Conservation (phyloP, 2,329 filamentous ascomycete genomes). For the Talaromyces pinophilus region DNA sequence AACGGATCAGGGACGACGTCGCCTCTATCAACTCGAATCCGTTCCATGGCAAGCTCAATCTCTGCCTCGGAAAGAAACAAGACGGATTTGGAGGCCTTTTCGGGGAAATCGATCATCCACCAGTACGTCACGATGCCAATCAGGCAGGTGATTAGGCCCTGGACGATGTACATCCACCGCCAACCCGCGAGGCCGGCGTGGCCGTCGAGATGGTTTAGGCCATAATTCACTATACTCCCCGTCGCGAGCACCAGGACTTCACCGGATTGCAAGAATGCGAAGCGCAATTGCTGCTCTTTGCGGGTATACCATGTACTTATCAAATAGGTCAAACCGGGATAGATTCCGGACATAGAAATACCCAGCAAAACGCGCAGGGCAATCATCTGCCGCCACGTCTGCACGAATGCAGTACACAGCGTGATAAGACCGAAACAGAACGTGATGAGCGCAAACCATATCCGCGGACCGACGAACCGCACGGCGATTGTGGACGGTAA, state of each 20-base stretch:
- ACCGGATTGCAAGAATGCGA: slow-evolving; percentile 64
- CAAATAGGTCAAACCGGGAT: slow-evolving; percentile 48
- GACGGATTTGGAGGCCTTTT: slow-evolving; percentile 58
- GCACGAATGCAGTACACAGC: slow-evolving; percentile 67
- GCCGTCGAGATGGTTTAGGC: slow-evolving; percentile 64
- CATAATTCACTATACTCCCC: slow-evolving; percentile 67
- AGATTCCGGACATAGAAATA: slow-evolving; percentile 58
- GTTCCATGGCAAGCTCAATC: slow-evolving; percentile 55
- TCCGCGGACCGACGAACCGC: slow-evolving; percentile 63
- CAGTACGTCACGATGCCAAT: slow-evolving; percentile 64
- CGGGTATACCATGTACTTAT: slow-evolving; percentile 63
- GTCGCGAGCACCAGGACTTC: slow-evolving; percentile 67
- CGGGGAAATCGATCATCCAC: slow-evolving; percentile 72
- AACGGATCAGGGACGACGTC: slow-evolving; percentile 62
- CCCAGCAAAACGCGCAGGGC: slow-evolving; percentile 66
- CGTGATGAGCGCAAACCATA: slow-evolving; percentile 63
- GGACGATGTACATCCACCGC: slow-evolving; percentile 70
- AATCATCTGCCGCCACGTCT: slow-evolving; percentile 70
- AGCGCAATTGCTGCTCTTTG: slow-evolving; percentile 66
- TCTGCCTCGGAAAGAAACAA: slow-evolving; percentile 60
- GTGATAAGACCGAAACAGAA: slow-evolving; percentile 65
- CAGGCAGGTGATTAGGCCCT: slow-evolving; percentile 61
- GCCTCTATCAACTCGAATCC: slow-evolving; percentile 63
- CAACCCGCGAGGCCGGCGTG: slow-evolving; percentile 60
- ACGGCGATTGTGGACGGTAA: slow-evolving; percentile 68